Evolutionary conservation across 768 basidiomycete genomes (phyloP).

Genomic region (Trametes gibbosa): DNA sequence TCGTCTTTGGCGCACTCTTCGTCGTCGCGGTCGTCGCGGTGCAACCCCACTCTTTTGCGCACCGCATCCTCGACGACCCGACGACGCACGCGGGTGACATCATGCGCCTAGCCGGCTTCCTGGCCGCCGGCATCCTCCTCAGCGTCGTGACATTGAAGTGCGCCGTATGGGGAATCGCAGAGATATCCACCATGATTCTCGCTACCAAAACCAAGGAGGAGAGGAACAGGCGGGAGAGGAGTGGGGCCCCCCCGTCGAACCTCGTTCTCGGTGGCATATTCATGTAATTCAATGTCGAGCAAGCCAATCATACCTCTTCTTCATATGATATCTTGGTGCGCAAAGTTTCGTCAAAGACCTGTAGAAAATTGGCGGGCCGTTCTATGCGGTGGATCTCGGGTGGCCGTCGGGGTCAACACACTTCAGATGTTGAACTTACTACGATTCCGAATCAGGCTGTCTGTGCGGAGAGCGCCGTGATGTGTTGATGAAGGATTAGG

Average conservation of each 20-base stretch:
- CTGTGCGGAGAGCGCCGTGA: neutral
- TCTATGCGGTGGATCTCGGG: neutral
- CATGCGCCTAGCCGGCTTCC: neutral
- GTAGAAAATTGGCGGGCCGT: neutral
- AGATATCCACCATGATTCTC: neutral
- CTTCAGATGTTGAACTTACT: neutral
- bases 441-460: neutral
- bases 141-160: neutral
- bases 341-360: too few species aligned
- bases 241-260: neutral
- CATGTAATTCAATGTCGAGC: neutral
- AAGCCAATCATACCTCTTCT: neutral
- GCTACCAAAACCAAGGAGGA: neutral
- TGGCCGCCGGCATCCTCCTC: neutral
- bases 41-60: constrained; percentile 12
- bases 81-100: neutral
- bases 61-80: constrained; percentile 13
- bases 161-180: neutral
- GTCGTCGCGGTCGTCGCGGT: constrained; percentile 9
- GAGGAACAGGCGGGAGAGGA: neutral
- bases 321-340: neutral
- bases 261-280: constrained; percentile 4
- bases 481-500: neutral
- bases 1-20: constrained; percentile 14
- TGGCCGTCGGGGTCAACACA: neutral